Evolutionary conservation across 1,284 basidiomycete genomes (phyloP), one percentile per base, ranked within the genome.

Genomic region (Cutaneotrichosporon sp.): DNA sequence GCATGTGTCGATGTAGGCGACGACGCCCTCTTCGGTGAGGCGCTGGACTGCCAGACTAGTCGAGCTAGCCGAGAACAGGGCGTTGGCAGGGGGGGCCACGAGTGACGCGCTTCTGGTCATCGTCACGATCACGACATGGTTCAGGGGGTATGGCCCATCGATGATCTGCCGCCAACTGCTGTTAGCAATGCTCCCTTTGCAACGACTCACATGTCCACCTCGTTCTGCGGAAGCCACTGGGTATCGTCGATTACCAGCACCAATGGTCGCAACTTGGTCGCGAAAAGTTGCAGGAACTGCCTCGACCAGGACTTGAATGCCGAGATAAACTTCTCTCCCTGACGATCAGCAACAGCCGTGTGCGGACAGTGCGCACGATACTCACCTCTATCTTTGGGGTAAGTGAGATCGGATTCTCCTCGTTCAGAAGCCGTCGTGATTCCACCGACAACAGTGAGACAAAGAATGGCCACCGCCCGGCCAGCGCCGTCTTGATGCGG

Each of bases 171-270:
- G 55, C 70, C 65, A 72, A 38, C 62, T 67, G 54, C 1, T 29
- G 45, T 43, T 24, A 64, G n/a, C 43, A 31, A 14, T 27, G 50
- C 2, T 18, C 45, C 11, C 10, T 33, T 14, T 18, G 24, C 8
- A 4, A 18, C 43, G 31, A 59, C 67, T 63, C 64, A 74, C 47
- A 75, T 57, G 2, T 67, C 62, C 2, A 69, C 54, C 52, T 78
- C 75, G 18, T 72, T 71, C 2, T 57, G 43, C 0, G 68, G 61
- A 25, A 76, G 63, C 76, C 77, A 79, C 54, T 79, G 77, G 4
- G 70, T 66, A 54, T 79, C 76, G 62, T 79, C 77, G 25, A 79
- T 42, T 14, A 76, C 33, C 10, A 79, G 65, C 4, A 79, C 58
- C 9, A 79, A 64, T 0, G 78, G 78, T 3, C 74, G 64, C 1